A percentile compares a stretch with the other conserved stretches of the same genome.
phyloP scores from a whole-genome alignment of 116 monocot species.

The Thalassia testudinum region DNA sequence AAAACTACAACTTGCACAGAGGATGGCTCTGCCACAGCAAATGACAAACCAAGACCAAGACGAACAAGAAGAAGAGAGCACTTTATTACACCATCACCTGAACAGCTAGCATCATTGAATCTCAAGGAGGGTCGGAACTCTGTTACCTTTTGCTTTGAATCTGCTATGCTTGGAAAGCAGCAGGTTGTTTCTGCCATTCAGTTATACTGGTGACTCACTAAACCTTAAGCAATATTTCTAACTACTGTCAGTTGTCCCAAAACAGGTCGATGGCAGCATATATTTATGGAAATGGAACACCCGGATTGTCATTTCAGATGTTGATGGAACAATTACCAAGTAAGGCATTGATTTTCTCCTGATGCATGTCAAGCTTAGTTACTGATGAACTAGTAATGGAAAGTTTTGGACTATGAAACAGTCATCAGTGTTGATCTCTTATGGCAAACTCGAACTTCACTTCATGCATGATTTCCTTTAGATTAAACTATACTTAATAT shows the following conservation, averaged over 20 bases:
- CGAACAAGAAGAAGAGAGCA: constrained; percentile 24
- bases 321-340: constrained; percentile 98
- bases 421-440: too few relatives aligned
- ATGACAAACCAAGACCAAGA: constrained; percentile 10
- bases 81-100: constrained; percentile 55
- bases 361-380: too few relatives aligned
- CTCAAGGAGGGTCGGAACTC: constrained; percentile 75
- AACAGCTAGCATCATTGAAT: constrained; percentile 68
- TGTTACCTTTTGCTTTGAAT: constrained; percentile 70
- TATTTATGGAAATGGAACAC: constrained; percentile 92
- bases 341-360: constrained; percentile 21
- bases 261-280: constrained; percentile 85
- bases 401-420: too few relatives aligned
- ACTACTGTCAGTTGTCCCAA: not conserved
- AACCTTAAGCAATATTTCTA: not conserved
- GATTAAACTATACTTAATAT: too few relatives aligned
- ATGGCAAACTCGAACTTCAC: too few relatives aligned
- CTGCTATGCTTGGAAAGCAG: constrained; percentile 70
- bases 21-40: constrained; percentile 7
- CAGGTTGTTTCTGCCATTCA: constrained; percentile 31
- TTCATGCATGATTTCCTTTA: too few relatives aligned
- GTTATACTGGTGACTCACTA: not conserved
- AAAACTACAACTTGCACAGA: constrained; percentile 1
- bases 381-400: too few relatives aligned
- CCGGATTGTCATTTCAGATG: constrained; percentile 88